Base-by-base conservation (phyloP, 192 early-diverging fungal genomes). In the Backusella westeae region DNA sequence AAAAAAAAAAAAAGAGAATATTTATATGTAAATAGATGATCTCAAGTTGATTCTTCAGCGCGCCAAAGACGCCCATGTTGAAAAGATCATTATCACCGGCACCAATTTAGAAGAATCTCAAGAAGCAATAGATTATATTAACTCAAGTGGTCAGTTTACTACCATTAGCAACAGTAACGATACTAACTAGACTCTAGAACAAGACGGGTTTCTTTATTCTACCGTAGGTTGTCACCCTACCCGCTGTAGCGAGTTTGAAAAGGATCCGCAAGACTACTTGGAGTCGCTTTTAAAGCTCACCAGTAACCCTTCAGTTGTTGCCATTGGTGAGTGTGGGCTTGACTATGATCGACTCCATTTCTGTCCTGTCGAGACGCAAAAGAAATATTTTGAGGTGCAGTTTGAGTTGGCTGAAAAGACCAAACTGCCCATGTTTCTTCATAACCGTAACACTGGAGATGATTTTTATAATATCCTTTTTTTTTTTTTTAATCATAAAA, bases 301-400 rank as follows among this genome's bases (percentile, higher is more conserved):
- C 32, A 83, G 81, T 36, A 76, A 82, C 19, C 38, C 34, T 66
- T 87, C 88, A 44, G 87, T 99, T 0, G 94, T 96, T 2, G 98
- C 97, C 2, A 88, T 99, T 77, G 98, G 98, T 38, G 98, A 99
- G 76, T 96, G 94, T 75, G 98, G 98, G 10, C 86, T 88, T 77
- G 98, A 99, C 80, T 99, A 97, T 80, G 97, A 99, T 80, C 90
- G 98, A 7, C 82, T 93, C 59, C 86, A 95, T 6, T 97, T 97
- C 79, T 94, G 93, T 29, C 85, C 87, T 46, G 91, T 89, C 75
- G 93, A 92, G 21, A 85, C 84, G 6, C 96, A 97, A 82, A 77
- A 85, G 72, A 88, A 84, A 85, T 89, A 92, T 76, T 99, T 98
- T 88, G 81, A 87, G 69, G 80, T 80, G 4, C 98, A 99, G 70